Evolutionary conservation across 176 grass and related monocot genomes (phyloP), one percentile per base, ranked within the genome.

Genomic region (Eleusine indica): DNA sequence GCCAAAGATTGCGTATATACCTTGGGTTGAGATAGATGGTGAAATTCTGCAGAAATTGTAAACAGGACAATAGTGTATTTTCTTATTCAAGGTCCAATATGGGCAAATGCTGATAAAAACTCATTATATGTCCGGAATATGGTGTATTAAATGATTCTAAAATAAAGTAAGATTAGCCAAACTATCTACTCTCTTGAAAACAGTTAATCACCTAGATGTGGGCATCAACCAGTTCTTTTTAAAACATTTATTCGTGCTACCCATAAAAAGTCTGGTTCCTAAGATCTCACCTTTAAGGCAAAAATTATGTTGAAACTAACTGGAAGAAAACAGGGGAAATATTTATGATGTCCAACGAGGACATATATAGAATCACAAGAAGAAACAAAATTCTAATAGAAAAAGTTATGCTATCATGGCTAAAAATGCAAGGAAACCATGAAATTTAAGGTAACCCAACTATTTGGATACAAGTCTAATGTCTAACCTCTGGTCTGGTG

Each of bases 21-120:
- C 84, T 74, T 77, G 73, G 41, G 47, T 90, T 1, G 83, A 90
- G 60, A 79, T 90, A 78, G 66, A 83, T 62, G 84, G 88, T 49
- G 67, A 90, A 77, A 67, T 90, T 73, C 62, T 80, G 46, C 61
- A 81, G 47, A 44, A 18, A 56, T 66, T 66, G 37, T 15, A 66
- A 67, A 54, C 19, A 21, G 4, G 40, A 73, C 40, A 43, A 13
- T 44, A 80, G 60, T 57, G 16, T 66, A 74, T 74, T 66, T 80
- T 14, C 10, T 76, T 9, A 66, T 5, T 7, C 49, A 38, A 5
- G 44, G 54, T 71, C 19, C 19, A 52, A 71, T 62, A 71, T 49
- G 18, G 2, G 65, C 38, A 73, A 57, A 73, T 62, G 41, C 65
- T 54, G 14, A 66, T 74, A 76, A 43, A 74, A 74, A 73, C 39